Base-by-base conservation (phyloP, 202 grass and related monocot genomes). In the Cymbopogon flexuosus region DNA sequence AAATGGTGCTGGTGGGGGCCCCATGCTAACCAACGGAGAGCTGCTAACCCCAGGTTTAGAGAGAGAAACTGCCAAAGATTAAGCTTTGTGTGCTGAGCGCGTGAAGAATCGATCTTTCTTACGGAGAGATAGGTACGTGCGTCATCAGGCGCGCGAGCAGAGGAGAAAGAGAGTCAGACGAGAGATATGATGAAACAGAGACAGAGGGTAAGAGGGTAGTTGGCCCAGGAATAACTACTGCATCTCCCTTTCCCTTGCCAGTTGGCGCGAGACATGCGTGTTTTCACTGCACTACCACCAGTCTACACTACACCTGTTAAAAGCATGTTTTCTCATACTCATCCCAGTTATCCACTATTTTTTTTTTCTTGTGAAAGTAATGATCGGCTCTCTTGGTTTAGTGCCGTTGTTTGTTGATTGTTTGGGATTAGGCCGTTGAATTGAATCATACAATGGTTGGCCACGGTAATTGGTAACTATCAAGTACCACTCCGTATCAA, bases 11-110 rank as follows among this genome's bases (percentile, higher is more conserved):
- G 3, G 75, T 9, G 74, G 45, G 81, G 1, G 10, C 34, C 76
- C 2, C 63, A 0, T 3, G 65, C 15, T 16, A 58, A 68, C 23
- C 3, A 24, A 37, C 70, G 36, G 14, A 64, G 11, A n/a, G 37
- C 70, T 47, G 49, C 70, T 36, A 36, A 37, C 58, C 83, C 59
- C 57, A 40, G 23, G 72, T 70, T 70, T 42, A 56, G 5, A 22
- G 66, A 60, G 63, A 69, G 67, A 29, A 12, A n/a, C 67, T 45
- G 33, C 65, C 77, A 57, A 43, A 27, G 57, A 68, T 54, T 54
- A 76, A 84, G 71, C 77, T 46, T 5, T 23, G 3, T 24, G 65
- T 62, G 58, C 59, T 78, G 72, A 73, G 60, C 22, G 72, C 73
- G 78, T 85, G 83, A 67, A 23, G 39, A 49, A 18, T 10, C 15